A percentile compares a stretch with the other conserved stretches of the same genome.
Conservation (phyloP, 1,139 yeast genomes). For the Komagataea norvegica region DNA sequence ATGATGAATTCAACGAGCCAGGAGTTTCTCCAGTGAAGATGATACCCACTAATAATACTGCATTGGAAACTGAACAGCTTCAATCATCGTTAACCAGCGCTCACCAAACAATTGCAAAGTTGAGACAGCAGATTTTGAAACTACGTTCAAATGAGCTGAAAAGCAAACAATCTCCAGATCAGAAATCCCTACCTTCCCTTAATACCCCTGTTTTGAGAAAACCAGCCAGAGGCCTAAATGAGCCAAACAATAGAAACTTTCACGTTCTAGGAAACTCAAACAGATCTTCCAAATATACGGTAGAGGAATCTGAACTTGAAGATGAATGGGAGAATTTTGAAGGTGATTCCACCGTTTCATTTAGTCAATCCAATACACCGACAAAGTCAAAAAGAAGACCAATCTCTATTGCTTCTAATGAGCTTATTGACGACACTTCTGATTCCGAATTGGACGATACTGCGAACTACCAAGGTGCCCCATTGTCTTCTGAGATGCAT, state of each 20-base stretch:
- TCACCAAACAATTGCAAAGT: conserved; percentile 51
- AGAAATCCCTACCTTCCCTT: conserved; percentile 5
- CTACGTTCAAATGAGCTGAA: conserved; percentile 30
- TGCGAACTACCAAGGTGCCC: conserved; percentile 15
- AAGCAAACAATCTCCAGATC: conserved; percentile 16
- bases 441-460: conserved; percentile 22
- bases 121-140: conserved; percentile 47
- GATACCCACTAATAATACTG: conserved; percentile 45
- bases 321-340: conserved; percentile 31
- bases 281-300: conserved; percentile 22
- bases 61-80: conserved; percentile 63
- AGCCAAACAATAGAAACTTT: conserved; percentile 19
- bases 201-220: conserved; percentile 11
- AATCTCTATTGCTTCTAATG: conserved; percentile 15
- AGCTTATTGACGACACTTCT: conserved; percentile 21
- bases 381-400: conserved; percentile 24
- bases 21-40: conserved; percentile 38
- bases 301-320: conserved; percentile 22
- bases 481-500: conserved; percentile 23
- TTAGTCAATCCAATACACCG: conserved; percentile 9
- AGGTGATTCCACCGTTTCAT: conserved; percentile 19
- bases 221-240: conserved; percentile 13
- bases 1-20: conserved; percentile 28
- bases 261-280: conserved; percentile 21
- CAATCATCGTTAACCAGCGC: conserved; percentile 64